Evolutionary conservation across 2,329 filamentous ascomycete species (phyloP).

Genomic region (Acephala macrosclerotiorum): DNA sequence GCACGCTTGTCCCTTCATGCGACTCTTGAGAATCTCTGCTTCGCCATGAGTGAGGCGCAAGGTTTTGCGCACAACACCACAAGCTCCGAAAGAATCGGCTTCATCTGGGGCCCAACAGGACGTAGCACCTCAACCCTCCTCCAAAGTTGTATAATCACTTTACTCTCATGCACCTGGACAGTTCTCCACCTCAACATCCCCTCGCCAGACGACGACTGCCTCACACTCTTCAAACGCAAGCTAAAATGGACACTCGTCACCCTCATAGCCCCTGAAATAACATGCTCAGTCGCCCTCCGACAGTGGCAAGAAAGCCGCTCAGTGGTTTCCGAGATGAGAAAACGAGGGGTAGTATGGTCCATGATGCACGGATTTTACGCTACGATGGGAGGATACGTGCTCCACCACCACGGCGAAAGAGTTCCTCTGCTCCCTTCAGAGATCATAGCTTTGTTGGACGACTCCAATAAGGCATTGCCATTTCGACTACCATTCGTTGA

Average conservation of each 20-base stretch:
- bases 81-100: neutral
- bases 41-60: neutral
- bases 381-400: neutral
- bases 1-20: too few species aligned
- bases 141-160: neutral
- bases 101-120: neutral
- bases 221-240: neutral
- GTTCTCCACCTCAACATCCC: neutral
- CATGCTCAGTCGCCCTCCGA: neutral
- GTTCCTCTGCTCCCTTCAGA: neutral
- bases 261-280: neutral
- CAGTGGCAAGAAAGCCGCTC: neutral
- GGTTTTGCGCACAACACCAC: neutral
- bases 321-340: neutral
- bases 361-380: neutral
- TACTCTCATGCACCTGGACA: neutral
- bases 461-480: neutral
- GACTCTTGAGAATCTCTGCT: too few species aligned
- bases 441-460: neutral
- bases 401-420: neutral
- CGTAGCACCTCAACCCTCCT: neutral
- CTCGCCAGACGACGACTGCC: neutral
- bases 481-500: neutral
- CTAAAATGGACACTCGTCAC: neutral
- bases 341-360: neutral